Conservation (phyloP, 1,139 yeast genomes). For the Pichia cactophila region DNA sequence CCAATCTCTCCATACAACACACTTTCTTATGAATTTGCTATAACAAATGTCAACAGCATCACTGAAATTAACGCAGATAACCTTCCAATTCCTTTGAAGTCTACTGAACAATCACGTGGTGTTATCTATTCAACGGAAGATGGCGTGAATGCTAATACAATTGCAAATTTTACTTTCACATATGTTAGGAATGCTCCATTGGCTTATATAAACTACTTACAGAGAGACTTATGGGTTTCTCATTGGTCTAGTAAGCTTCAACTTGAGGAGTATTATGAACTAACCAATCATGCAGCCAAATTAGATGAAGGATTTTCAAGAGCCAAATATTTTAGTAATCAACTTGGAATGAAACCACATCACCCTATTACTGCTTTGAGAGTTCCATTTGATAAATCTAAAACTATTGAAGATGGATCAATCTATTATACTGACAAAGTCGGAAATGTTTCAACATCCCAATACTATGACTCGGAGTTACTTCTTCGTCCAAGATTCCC, state of each 20-base stretch:
- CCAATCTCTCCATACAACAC: slow-evolving; percentile 63
- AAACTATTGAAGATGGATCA: slow-evolving; percentile 32
- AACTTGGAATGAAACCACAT: slow-evolving; percentile 36
- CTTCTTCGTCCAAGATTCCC: slow-evolving; percentile 85
- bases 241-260: slow-evolving; percentile 62
- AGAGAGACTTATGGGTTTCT: slow-evolving; percentile 78
- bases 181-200: slow-evolving; percentile 67
- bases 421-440: slow-evolving; percentile 79
- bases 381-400: slow-evolving; percentile 36
- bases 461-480: slow-evolving; percentile 40
- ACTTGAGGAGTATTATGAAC: slow-evolving; percentile 78
- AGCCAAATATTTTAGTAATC: slow-evolving; percentile 61
- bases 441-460: slow-evolving; percentile 88
- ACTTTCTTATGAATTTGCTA: slow-evolving; percentile 38
- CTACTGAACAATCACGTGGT: slow-evolving; percentile 1
- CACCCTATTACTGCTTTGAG: slow-evolving; percentile 50
- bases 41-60: slow-evolving; percentile 49
- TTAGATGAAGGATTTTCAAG: slow-evolving; percentile 68
- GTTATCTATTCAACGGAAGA: slow-evolving; percentile 2
- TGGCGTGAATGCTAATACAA: slow-evolving; percentile 36
- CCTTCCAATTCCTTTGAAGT: slow-evolving; percentile 5
- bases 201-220: slow-evolving; percentile 48
- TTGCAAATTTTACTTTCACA: slow-evolving; percentile 44
- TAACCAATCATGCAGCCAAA: slow-evolving; percentile 68
- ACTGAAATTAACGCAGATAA: slow-evolving; percentile 26